Evolutionary conservation across 805 yeast genomes (phyloP), one percentile per base, ranked within the genome.

Genomic region (Candida parachauliodes): DNA sequence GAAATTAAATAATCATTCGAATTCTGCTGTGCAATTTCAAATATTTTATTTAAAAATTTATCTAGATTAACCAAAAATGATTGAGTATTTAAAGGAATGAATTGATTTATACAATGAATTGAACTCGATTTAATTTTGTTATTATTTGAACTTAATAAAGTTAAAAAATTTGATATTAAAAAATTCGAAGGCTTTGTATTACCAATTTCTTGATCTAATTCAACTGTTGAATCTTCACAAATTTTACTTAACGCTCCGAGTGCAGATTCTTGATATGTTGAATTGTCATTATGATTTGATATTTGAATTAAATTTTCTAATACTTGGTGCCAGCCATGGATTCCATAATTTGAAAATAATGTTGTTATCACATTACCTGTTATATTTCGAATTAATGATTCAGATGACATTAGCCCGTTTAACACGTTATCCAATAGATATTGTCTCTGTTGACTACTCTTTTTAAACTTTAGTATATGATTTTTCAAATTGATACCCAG

Each of bases 361-460:
- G 96, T 74, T 2, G 97, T 85, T 36, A 91, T 79, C 34, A 88
- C 95, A 52, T 82, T 88, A 27, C 97, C 96, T 5, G 96, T 82
- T 43, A 91, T 86, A 54, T 85, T 88, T 43, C 95, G 74, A 20
- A 91, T 84, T 47, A 86, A 64, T n/a, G 64, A 57, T 37, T 75
- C 74, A 1, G 61, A 48, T 43, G 74, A 83, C 22, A 74, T 50
- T 30, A 88, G 65, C 2, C 87, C 88, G 69, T 44, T 58, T 50
- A 47, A 67, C 25, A 81, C 66, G 48, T 75, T 70, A 8, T 58
- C 66, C 34, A 65, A 50, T n/a, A 69, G 47, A 45, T 58, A 61
- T 36, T 55, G 51, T 36, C 71, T 52, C 47, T 30, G 14, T 3
- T 10, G 12, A 3, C 9, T 3, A 5, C 8, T 7, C 21, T 12